A percentile compares a stretch with the other conserved stretches of the same genome.
These are phyloP conservation scores for Pseudozyma sp. DNA, from an alignment of 1,284 basidiomycete species.

Conservation along the genomic window DNA sequence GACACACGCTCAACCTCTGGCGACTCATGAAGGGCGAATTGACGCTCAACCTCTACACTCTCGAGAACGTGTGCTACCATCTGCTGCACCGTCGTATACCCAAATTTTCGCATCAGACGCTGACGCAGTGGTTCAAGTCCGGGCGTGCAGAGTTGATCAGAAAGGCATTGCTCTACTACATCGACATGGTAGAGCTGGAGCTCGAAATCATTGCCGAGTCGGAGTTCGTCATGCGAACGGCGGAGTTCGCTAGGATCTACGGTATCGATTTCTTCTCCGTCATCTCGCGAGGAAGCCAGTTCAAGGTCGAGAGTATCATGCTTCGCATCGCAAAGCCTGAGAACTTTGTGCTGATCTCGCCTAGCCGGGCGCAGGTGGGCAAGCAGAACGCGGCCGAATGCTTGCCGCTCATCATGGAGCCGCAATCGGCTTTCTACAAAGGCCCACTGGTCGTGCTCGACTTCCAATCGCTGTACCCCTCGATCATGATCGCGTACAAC, in stretches of 20 bases:
- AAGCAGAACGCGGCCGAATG: slow-evolving; percentile 95
- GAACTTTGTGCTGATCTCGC: slow-evolving; percentile 71
- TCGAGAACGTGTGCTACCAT: slow-evolving; percentile 84
- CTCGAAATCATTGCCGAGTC: slow-evolving; percentile 62
- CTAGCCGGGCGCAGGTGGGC: slow-evolving; percentile 62
- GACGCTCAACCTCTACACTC: slow-evolving; percentile 82
- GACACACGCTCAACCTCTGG: slow-evolving; percentile 94
- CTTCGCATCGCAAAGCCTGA: slow-evolving; percentile 98
- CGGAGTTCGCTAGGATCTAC: slow-evolving; percentile 93
- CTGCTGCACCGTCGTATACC: slow-evolving; percentile 72
- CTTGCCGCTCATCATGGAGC: slow-evolving; percentile 93
- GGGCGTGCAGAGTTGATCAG: slow-evolving; percentile 24
- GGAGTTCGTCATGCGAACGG: slow-evolving; percentile 64
- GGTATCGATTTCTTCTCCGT: slow-evolving; percentile 97
- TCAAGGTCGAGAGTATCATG: slow-evolving; percentile 98
- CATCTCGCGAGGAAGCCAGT: slow-evolving; percentile 92
- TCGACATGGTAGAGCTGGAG: slow-evolving; percentile 51
- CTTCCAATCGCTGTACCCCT: slow-evolving; percentile 95
- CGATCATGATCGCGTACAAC: slow-evolving; percentile 98
- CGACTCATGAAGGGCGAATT: slow-evolving; percentile 88
- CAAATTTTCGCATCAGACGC: slow-evolving; percentile 76
- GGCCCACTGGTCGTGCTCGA: slow-evolving; percentile 92
- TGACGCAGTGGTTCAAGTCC: slow-evolving; percentile 79
- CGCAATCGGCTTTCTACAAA: slow-evolving; percentile 89
- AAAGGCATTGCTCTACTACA: slow-evolving; percentile 53